A percentile compares a stretch with the other conserved stretches of the same genome.
phyloP scores from a whole-genome alignment of 2,329 filamentous ascomycete species.

The Teratosphaeria epicoccoides region DNA sequence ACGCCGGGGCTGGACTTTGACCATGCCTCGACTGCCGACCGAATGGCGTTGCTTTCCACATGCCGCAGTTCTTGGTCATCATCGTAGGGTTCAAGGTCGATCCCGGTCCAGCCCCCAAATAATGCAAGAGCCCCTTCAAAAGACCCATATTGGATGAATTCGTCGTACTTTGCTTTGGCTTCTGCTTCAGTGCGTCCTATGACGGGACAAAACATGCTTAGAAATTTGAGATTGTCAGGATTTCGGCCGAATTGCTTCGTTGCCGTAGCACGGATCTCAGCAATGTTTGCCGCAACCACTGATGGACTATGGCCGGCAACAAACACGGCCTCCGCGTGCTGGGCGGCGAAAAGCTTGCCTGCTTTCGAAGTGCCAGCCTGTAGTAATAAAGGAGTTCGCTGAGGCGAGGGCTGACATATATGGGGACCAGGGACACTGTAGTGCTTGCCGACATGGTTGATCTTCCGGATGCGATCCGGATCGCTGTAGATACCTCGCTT shows the following conservation, averaged over 20 bases:
- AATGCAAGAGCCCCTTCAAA: conserved; percentile 55
- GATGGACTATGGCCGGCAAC: conserved; percentile 33
- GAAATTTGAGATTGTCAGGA: conserved; percentile 52
- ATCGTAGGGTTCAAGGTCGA: conserved; percentile 49
- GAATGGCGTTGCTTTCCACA: neutral
- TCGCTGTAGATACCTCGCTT: conserved; percentile 46
- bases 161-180: conserved; percentile 51
- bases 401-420: conserved; percentile 26
- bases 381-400: conserved; percentile 44
- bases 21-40: conserved; percentile 16
- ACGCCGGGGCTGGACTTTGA: conserved; percentile 48
- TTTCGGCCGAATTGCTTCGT: conserved; percentile 40
- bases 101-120: conserved; percentile 68
- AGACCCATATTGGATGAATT: conserved; percentile 35
- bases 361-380: conserved; percentile 59
- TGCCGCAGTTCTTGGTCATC: conserved; percentile 52
- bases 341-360: conserved; percentile 56
- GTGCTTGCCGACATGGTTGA: conserved; percentile 47
- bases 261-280: neutral
- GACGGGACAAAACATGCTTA: conserved; percentile 56
- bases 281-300: neutral
- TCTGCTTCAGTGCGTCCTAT: conserved; percentile 56
- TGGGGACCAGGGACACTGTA: neutral
- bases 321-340: conserved; percentile 61
- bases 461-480: conserved; percentile 48